Conservation (phyloP, 1,284 basidiomycete genomes). For the Mrakiaceae sp. region DNA sequence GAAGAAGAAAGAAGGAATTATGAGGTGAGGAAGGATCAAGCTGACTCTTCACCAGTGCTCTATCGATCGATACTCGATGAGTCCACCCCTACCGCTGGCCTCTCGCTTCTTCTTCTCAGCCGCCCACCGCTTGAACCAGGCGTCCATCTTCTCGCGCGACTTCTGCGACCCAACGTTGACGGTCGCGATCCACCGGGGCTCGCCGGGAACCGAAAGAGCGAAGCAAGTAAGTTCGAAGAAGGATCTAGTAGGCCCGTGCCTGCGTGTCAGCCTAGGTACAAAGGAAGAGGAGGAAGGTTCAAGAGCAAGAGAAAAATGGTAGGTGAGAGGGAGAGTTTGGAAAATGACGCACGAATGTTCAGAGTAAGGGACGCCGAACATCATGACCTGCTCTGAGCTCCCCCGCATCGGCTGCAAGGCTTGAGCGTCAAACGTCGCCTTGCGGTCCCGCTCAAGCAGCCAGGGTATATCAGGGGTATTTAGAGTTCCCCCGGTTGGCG, state of each 20-base stretch:
- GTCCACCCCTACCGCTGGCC: constrained; percentile 35
- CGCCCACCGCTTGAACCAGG: constrained; percentile 66
- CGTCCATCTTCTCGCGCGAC: constrained; percentile 63
- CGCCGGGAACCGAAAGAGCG: constrained; percentile 68
- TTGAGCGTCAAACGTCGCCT: constrained; percentile 52
- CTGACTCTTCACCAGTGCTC: neutral
- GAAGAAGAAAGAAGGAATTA: neutral
- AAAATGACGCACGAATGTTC: constrained; percentile 74
- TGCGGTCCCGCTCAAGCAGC: constrained; percentile 56
- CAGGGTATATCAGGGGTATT: constrained; percentile 47
- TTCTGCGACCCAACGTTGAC: constrained; percentile 79
- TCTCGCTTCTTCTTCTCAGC: constrained; percentile 56
- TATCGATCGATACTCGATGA: constrained; percentile 46
- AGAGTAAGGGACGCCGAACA: constrained; percentile 65
- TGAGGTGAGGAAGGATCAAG: neutral
- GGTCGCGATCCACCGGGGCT: constrained; percentile 75
- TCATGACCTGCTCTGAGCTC: constrained; percentile 54
- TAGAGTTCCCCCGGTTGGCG: constrained; percentile 50
- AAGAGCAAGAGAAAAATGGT: too few relatives aligned
- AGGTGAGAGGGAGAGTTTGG: too few relatives aligned
- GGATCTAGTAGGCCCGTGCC: constrained; percentile 63
- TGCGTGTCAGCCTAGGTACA: neutral
- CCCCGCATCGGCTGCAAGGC: constrained; percentile 61
- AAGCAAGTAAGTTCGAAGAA: constrained; percentile 92
- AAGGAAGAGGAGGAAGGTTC: constrained; percentile 33